Evolutionary conservation across 2,329 filamentous ascomycete species (phyloP), one percentile per base, ranked within the genome.

Genomic region (Fusarium udum): DNA sequence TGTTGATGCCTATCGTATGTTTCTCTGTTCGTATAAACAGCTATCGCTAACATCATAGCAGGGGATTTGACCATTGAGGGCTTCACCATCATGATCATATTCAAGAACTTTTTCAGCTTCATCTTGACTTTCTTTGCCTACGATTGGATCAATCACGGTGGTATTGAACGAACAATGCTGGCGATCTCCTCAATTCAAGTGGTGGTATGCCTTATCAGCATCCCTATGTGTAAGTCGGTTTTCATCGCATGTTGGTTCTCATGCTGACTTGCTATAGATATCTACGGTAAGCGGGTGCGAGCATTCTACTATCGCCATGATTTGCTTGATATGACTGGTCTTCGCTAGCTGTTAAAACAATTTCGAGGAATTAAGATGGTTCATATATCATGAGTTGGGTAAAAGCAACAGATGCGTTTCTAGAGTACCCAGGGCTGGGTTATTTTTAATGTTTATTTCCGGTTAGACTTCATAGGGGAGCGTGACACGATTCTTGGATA

Each of bases 21-120:
- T 49, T 40, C 32, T 53, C 55, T 37, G 34, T 20, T 32, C 24
- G 11, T 10, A 18, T 26, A 14, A 16, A 3, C 26, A 16, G 22
- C 37, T 20, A 24, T 31, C 32, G 32, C 46, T 72, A 36, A 68
- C 55, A 14, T 51, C 40, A 56, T 28, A 40, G 58, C 60, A 93
- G 92, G 91, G 13, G 92, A 95, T 70, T 90, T 97, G 64, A 90
- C 93, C 2, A 90, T 97, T 53, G 95, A 98, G 82, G 93, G 91
- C 12, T 97, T 97, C 80, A 97, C 95, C 0, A 93, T 94, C 82
- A 89, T 96, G 80, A 88, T 97, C 73, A 91, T 97, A 61, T 97
- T 98, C 87, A 98, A 98, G 83, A 97, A 98, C 82, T 88, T 98
- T 71, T 97, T 98, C 84, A 93, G 92, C 71, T 98, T 97, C 77